phyloP scores from a whole-genome alignment of 1,284 basidiomycete species.

The Tremellales sp. region DNA sequence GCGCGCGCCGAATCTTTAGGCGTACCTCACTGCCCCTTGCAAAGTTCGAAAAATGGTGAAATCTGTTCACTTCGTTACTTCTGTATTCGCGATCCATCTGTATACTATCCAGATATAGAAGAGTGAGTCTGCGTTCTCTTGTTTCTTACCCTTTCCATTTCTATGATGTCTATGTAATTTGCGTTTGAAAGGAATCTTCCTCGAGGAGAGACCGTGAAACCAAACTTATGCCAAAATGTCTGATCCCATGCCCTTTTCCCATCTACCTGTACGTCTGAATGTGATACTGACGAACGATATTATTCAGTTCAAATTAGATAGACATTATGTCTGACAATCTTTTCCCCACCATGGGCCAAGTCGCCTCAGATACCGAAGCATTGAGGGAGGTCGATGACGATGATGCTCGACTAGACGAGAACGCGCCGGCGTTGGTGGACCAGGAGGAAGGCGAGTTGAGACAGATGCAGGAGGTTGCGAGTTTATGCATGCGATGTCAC shows the following conservation, averaged over 20 bases:
- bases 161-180: constrained; percentile 49
- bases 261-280: constrained; percentile 1
- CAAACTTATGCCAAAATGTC: constrained; percentile 44
- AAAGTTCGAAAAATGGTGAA: too few relatives aligned
- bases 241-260: constrained; percentile 22
- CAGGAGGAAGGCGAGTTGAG: constrained; percentile 57
- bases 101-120: too few relatives aligned
- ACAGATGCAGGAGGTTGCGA: constrained; percentile 77
- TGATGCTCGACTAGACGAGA: constrained; percentile 13
- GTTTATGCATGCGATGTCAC: constrained; percentile 89
- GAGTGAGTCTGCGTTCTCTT: too few relatives aligned
- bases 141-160: too few relatives aligned
- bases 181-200: constrained; percentile 40
- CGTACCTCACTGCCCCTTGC: too few relatives aligned
- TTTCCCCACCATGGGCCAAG: constrained; percentile 45
- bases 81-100: too few relatives aligned
- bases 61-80: too few relatives aligned
- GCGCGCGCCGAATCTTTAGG: too few relatives aligned
- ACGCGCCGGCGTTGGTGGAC: constrained; percentile 17
- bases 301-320: neutral
- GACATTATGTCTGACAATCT: constrained; percentile 30
- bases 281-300: neutral
- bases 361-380: constrained; percentile 40
- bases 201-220: constrained; percentile 34
- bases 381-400: constrained; percentile 23